Conservation (phyloP, 78 protist species). For the Trichosphaerium sp. region DNA sequence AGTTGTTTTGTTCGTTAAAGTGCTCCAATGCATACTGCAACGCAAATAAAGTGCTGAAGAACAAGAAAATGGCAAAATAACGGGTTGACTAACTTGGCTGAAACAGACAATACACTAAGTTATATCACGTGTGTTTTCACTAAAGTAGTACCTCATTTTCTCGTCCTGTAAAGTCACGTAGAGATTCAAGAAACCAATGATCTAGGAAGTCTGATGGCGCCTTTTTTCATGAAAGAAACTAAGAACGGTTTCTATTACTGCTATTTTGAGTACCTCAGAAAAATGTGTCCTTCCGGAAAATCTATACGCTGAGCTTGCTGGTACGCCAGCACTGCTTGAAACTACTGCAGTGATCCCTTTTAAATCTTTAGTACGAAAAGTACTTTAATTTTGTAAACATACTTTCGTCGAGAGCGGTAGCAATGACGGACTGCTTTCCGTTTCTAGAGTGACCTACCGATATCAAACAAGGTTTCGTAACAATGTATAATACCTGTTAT, state of each 20-base stretch:
- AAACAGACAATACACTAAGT: too few species aligned
- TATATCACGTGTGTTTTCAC: too few species aligned
- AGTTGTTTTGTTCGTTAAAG: too few species aligned
- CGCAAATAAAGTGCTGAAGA: too few species aligned
- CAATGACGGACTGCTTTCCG: slow-evolving; percentile 3
- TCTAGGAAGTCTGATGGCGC: neutral
- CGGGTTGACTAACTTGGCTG: too few species aligned
- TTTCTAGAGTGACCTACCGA: slow-evolving; percentile 9
- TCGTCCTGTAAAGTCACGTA: neutral
- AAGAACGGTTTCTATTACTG: neutral
- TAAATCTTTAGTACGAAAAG: too few species aligned
- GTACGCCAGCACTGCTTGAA: neutral
- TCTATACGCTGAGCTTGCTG: neutral
- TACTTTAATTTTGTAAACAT: too few species aligned
- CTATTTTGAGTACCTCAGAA: neutral
- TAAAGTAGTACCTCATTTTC: neutral
- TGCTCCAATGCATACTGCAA: too few species aligned
- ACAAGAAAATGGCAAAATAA: too few species aligned
- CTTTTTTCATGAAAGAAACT: neutral
- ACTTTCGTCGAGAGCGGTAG: slow-evolving; percentile 4
- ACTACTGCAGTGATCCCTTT: slow-evolving; percentile 12
- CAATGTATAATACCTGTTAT: too few species aligned
- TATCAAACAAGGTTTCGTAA: too few species aligned
- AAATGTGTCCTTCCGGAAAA: neutral
- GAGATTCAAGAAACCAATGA: neutral